phyloP scores from a whole-genome alignment of 176 grass and related monocot species.

The maize (Zea mays) region Zm-B73-REFERENCE-NAM-5.0 NC_050105.1:53926501-53927000 shows the following conservation, averaged over 20 bases:
- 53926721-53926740: not conserved
- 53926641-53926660: not conserved
- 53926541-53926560: slow-evolving; percentile 30
- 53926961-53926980: not conserved
- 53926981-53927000: not conserved
- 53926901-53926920: not conserved
- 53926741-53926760: not conserved
- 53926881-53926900: not conserved
- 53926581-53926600: slow-evolving; percentile 10
- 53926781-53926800: not conserved
- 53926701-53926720: not conserved
- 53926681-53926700: not conserved
- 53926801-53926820: not conserved
- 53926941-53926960: not conserved
- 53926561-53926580: not conserved
- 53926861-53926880: not conserved
- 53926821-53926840: not conserved
- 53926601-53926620: slow-evolving; percentile 14
- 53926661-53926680: slow-evolving; percentile 31
- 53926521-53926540: slow-evolving; percentile 24
- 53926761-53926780: not conserved
- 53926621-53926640: not conserved
- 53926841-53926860: not conserved
- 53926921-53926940: not conserved
- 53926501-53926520: slow-evolving; percentile 35